Evolutionary conservation across 768 basidiomycete genomes (phyloP).

Genomic region (Russula vinacea): DNA sequence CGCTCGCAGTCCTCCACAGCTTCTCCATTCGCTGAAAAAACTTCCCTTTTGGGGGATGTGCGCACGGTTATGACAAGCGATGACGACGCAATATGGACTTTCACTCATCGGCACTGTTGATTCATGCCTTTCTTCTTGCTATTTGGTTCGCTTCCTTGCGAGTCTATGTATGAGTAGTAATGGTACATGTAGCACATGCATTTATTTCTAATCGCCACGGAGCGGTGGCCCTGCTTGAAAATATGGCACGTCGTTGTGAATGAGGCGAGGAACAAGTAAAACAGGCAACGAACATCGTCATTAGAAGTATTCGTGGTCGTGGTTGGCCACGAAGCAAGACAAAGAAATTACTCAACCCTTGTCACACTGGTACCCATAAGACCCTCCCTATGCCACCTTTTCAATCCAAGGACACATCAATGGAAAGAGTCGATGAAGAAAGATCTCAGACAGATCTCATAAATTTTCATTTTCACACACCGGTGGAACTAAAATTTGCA

Average conservation of each 20-base stretch:
- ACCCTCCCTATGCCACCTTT: too few relatives aligned
- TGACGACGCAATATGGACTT: neutral
- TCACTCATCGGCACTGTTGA: neutral
- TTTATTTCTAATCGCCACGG: neutral
- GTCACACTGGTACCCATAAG: too few relatives aligned
- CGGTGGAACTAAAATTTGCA: too few relatives aligned
- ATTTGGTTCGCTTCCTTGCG: neutral
- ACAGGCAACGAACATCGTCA: too few relatives aligned
- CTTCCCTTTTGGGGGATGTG: neutral
- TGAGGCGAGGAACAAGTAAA: too few relatives aligned
- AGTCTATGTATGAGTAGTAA: neutral
- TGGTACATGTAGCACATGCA: conserved; percentile 1
- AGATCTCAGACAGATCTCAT: too few relatives aligned
- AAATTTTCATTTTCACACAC: too few relatives aligned
- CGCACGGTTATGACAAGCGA: neutral
- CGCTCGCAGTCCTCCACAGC: conserved; percentile 13
- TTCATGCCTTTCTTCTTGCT: neutral
- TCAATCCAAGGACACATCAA: too few relatives aligned
- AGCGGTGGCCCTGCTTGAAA: neutral
- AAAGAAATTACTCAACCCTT: too few relatives aligned
- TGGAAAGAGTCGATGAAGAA: too few relatives aligned
- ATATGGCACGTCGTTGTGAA: neutral
- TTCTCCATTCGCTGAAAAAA: conserved; percentile 16
- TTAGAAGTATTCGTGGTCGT: too few relatives aligned
- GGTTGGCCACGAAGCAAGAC: too few relatives aligned